These are phyloP conservation scores for Arctostaphylos glauca DNA, from an alignment of 148 eudicot genomes.

Conservation along the genomic window DNA sequence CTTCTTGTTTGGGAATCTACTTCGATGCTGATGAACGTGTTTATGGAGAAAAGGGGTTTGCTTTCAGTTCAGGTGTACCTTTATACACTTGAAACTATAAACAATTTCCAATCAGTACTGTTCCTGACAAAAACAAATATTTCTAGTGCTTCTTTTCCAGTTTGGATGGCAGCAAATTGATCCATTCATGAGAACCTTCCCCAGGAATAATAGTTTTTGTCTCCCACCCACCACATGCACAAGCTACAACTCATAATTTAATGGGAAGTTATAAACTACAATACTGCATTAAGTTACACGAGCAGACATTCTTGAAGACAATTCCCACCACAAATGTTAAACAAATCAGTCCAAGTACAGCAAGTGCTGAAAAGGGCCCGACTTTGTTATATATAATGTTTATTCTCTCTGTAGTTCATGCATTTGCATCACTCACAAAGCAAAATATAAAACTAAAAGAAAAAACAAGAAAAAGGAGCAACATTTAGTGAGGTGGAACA, in stretches of 20 bases:
- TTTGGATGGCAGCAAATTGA: conserved; percentile 8
- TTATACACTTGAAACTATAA: neutral
- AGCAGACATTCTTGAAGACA: neutral
- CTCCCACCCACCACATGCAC: neutral
- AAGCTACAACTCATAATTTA: conserved; percentile 4
- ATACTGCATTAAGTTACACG: neutral
- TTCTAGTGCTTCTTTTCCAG: conserved; percentile 7
- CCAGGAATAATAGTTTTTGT: neutral
- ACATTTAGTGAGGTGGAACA: neutral
- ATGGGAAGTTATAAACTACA: neutral
- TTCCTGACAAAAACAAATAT: conserved; percentile 2
- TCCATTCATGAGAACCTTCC: conserved; percentile 17
- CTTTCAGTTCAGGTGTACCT: conserved; percentile 13
- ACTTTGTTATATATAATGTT: neutral
- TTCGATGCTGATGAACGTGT: conserved; percentile 8
- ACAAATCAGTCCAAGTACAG: conserved; percentile 5
- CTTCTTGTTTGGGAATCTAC: conserved; percentile 14
- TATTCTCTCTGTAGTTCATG: neutral
- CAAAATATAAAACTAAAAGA: neutral
- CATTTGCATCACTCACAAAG: neutral
- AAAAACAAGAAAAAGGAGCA: neutral
- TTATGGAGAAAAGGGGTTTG: conserved; percentile 12
- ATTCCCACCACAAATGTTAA: neutral
- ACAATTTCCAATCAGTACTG: conserved; percentile 2
- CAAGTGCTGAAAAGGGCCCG: neutral